Evolutionary conservation across 495 filamentous ascomycete genomes (phyloP).

Genomic region (Aspergillus cristatus): DNA sequence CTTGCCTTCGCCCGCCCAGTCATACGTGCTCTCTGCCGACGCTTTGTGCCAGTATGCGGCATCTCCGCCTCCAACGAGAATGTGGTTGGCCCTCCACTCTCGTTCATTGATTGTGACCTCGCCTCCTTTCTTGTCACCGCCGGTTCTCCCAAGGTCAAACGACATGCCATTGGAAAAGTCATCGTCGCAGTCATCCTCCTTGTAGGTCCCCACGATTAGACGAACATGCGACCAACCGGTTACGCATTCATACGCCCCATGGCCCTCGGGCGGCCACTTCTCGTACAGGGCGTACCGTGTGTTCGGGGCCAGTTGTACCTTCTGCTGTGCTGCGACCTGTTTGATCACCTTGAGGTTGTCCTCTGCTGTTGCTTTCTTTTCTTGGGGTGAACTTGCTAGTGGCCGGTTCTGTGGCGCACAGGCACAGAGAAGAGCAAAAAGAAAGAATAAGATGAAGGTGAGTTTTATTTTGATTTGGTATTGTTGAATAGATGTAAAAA

Average conservation of each 20-base stretch:
- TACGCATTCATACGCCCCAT: background rate
- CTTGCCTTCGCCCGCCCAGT: background rate
- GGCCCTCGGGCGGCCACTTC: background rate
- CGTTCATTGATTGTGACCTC: background rate
- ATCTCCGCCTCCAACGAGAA: background rate
- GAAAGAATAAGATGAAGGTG: background rate
- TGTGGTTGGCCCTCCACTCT: background rate
- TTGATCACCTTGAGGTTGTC: background rate
- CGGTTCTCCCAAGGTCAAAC: background rate
- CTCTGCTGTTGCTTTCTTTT: background rate
- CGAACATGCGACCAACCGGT: background rate
- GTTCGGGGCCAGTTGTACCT: background rate
- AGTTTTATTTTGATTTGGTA: too few species aligned
- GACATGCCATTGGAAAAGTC: background rate
- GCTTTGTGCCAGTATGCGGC: background rate
- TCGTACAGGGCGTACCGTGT: background rate
- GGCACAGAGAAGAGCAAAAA: background rate
- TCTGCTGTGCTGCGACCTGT: background rate
- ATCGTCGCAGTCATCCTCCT: background rate
- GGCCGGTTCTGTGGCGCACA: background rate
- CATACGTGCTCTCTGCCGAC: background rate
- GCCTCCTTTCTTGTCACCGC: background rate
- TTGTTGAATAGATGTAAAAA: too few species aligned
- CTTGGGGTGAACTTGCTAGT: background rate
- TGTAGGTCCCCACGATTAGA: background rate